Percentiles rank a stretch among this genome's conserved stretches.
Evolutionary conservation across 208 protist species (phyloP).

Genomic region (Trypanosoma avium): DNA sequence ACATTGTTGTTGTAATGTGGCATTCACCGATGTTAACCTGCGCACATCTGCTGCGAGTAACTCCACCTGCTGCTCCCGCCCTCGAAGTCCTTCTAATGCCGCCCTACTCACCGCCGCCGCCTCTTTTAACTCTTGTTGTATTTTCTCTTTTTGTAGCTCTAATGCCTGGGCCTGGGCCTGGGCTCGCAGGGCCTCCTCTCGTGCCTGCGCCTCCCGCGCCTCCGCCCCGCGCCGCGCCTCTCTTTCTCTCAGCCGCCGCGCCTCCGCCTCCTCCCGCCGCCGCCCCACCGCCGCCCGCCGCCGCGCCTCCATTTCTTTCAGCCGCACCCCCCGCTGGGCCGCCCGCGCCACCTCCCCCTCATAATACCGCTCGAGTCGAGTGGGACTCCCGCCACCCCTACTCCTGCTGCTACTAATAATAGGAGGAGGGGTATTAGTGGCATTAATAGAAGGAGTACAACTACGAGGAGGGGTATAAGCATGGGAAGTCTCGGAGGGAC

Average conservation of each 20-base stretch:
- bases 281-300: slow-evolving; percentile 17
- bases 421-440: neutral
- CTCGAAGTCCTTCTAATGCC: slow-evolving; percentile 19
- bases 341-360: slow-evolving; percentile 29
- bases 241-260: neutral
- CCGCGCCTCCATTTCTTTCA: slow-evolving; percentile 17
- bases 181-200: neutral
- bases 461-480: neutral
- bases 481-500: neutral
- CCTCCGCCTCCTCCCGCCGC: neutral
- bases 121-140: neutral
- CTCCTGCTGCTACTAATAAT: slow-evolving; percentile 37
- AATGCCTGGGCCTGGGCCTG: no score
- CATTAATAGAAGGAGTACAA: no score
- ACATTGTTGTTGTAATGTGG: slow-evolving; percentile 18
- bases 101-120: neutral
- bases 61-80: slow-evolving; percentile 30
- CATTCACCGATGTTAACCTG: slow-evolving; percentile 24
- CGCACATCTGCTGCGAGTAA: slow-evolving; percentile 20
- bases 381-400: no score
- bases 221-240: neutral
- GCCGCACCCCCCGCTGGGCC: slow-evolving; percentile 14
- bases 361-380: no score
- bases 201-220: slow-evolving; percentile 15
- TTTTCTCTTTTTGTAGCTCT: neutral